These are phyloP conservation scores for Volvariella volvacea DNA, from an alignment of 1,284 basidiomycete genomes.

Conservation along the genomic window DNA sequence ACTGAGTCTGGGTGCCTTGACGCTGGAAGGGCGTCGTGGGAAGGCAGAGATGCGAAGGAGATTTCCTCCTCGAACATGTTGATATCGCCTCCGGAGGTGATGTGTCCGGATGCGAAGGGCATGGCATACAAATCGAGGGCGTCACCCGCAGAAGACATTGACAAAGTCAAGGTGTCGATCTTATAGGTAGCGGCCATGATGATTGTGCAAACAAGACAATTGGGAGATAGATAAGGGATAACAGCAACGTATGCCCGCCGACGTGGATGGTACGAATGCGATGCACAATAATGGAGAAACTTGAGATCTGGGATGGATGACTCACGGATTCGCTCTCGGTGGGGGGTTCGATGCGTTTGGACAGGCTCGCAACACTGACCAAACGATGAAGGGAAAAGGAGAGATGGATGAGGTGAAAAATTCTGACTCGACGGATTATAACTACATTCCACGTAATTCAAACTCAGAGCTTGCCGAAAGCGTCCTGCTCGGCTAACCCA, in stretches of 20 bases:
- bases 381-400: not conserved
- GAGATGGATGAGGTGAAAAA: not conserved
- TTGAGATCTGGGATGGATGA: not conserved
- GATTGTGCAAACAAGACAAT: not conserved
- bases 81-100: too few species aligned
- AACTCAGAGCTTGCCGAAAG: not conserved
- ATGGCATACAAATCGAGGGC: too few species aligned
- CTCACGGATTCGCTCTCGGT: not conserved
- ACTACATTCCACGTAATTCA: not conserved
- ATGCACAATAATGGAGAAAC: not conserved
- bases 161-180: too few species aligned
- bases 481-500: too few species aligned
- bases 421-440: constrained; percentile 1
- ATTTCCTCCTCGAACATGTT: too few species aligned
- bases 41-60: too few species aligned
- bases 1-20: too few species aligned
- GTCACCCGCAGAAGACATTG: too few species aligned
- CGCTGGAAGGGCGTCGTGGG: too few species aligned
- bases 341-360: not conserved
- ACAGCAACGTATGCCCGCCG: not conserved
- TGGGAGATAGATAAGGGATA: not conserved
- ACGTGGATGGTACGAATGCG: not conserved
- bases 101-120: too few species aligned
- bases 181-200: too few species aligned
- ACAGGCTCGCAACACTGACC: not conserved